Conservation (phyloP, 2,329 filamentous ascomycete genomes). For the Penicillium psychrosexuale region DNA sequence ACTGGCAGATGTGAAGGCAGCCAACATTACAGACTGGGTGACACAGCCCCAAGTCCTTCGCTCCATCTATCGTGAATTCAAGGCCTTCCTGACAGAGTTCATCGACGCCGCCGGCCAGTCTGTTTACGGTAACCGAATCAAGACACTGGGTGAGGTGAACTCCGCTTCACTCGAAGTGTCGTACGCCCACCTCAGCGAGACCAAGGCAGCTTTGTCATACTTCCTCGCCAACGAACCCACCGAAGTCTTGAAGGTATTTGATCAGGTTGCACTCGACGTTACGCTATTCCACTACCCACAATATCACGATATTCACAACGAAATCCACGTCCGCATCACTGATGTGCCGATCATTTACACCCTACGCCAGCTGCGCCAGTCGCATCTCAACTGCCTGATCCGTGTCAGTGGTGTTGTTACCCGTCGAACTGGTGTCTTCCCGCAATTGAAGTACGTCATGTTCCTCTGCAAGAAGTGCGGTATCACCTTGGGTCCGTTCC, state of each 20-base stretch:
- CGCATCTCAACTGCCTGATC: conserved; percentile 91
- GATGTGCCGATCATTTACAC: conserved; percentile 94
- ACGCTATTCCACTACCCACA: conserved; percentile 95
- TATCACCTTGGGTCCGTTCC: conserved; percentile 87
- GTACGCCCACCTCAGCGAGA: conserved; percentile 84
- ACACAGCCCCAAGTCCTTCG: conserved; percentile 83
- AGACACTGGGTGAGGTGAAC: conserved; percentile 94
- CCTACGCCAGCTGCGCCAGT: conserved; percentile 88
- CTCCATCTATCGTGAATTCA: conserved; percentile 95
- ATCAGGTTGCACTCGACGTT: conserved; percentile 94
- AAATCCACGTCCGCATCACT: conserved; percentile 95
- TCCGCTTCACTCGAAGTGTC: conserved; percentile 95
- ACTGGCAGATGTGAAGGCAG: conserved; percentile 86
- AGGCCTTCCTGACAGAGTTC: conserved; percentile 93
- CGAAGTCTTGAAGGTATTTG: conserved; percentile 95
- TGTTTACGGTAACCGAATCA: conserved; percentile 90
- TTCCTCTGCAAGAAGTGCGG: conserved; percentile 96
- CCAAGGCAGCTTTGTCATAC: conserved; percentile 91
- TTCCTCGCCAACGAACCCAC: conserved; percentile 93
- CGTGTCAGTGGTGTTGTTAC: conserved; percentile 95
- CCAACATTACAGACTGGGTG: conserved; percentile 93
- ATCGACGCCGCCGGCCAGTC: conserved; percentile 85
- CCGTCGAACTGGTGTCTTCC: conserved; percentile 89
- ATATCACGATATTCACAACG: conserved; percentile 94
- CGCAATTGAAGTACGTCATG: conserved; percentile 97